A percentile compares a stretch with the other conserved stretches of the same genome.
Conservation (phyloP, 805 yeast species). For the Barnettozyma sp. region DNA sequence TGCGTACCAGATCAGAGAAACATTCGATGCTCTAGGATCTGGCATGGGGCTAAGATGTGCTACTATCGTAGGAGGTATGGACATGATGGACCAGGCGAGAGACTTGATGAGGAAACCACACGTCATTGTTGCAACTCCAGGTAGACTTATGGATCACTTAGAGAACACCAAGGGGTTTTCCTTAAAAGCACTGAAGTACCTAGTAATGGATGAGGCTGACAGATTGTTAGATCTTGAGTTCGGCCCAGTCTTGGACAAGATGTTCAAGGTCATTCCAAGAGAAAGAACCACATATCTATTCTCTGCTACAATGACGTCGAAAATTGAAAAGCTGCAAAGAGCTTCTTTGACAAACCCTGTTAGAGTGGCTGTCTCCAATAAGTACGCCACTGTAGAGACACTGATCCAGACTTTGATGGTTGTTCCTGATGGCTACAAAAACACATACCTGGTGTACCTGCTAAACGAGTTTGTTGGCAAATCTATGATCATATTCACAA, state of each 20-base stretch:
- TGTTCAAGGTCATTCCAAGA: slow-evolving; percentile 75
- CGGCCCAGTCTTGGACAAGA: slow-evolving; percentile 88
- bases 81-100: slow-evolving; percentile 94
- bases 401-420: slow-evolving; percentile 82
- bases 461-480: slow-evolving; percentile 81
- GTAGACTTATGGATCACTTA: slow-evolving; percentile 86
- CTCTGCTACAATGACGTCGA: slow-evolving; percentile 96
- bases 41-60: slow-evolving; percentile 87
- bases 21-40: slow-evolving; percentile 89
- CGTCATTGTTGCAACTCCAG: slow-evolving; percentile 92
- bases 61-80: slow-evolving; percentile 96
- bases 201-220: slow-evolving; percentile 97
- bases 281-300: slow-evolving; percentile 80
- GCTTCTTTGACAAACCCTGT: slow-evolving; percentile 89
- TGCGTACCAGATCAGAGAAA: slow-evolving; percentile 85
- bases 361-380: slow-evolving; percentile 80
- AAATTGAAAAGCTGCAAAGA: slow-evolving; percentile 89
- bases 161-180: slow-evolving; percentile 89
- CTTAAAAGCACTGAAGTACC: slow-evolving; percentile 64
- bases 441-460: slow-evolving; percentile 76
- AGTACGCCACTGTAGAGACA: slow-evolving; percentile 92
- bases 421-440: slow-evolving; percentile 87
- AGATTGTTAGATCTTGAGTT: slow-evolving; percentile 92
- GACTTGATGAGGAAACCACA: slow-evolving; percentile 94
- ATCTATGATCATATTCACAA: slow-evolving; percentile 79